Base-by-base conservation (phyloP, 192 early-diverging fungal genomes). In the Funneliformis mosseae region DNA sequence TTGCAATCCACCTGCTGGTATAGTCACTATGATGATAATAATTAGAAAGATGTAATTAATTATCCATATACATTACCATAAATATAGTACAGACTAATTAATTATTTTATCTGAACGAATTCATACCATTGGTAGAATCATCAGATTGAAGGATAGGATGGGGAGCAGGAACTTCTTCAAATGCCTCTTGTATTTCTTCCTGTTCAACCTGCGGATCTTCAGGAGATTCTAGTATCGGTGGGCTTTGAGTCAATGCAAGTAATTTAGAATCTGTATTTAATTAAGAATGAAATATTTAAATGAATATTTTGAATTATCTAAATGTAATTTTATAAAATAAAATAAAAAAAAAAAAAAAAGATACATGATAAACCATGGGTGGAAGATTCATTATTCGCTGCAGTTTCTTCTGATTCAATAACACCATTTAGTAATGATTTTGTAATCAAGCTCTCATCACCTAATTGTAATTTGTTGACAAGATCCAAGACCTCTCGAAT, bases 231-330 rank as follows among this genome's bases (percentile, higher is more conserved):
- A 38, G 14, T 79, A 79, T 79, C 11, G 78, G 78, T 18, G 78
- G 78, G 50, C 38, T 79, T 25, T 41, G 1, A 55, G 38, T 66
- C 33, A 68, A 60, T 14, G 66, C 21, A 25, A n/a, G 64, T 38
- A 79, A 55, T 18, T 70, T 23, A 70, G 78, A 45, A 60, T 79
- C 78, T 79, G 59, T 21, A 55, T n/a, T n/a, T n/a, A n/a, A 38
- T 46, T 55, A 75, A 27, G 46, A 21, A 38, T 48, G 8, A 10
- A 59, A 23, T 28, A 11, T 39, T 48, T 18, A 14, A 74, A 8
- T 12, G 23, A 74, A 55, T 23, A 14, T 5, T 33, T 46, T 21
- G n/a, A n/a, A n/a, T n/a, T n/a, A n/a, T n/a, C n/a, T n/a, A n/a
- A n/a, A n/a, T n/a, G n/a, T n/a, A n/a, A n/a, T n/a, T n/a, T n/a